These are phyloP conservation scores for Phytophthora agathidicida DNA, from an alignment of 352 stramenopile genomes.

Conservation along the genomic window DNA sequence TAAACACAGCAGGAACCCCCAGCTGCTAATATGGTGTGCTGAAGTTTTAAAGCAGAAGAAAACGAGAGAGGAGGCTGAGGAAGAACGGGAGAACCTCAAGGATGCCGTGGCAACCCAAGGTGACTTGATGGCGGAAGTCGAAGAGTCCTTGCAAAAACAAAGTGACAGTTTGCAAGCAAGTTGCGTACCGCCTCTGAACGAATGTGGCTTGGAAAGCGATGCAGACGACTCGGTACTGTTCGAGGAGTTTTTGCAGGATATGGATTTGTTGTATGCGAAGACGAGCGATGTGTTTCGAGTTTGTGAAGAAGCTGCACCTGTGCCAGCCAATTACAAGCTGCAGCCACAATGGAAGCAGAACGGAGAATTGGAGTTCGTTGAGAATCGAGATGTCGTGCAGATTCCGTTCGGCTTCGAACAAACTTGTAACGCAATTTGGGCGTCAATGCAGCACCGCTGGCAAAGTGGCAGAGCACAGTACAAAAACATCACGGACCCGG, in stretches of 20 bases:
- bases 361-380: slow-evolving; percentile 13
- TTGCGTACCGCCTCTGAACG: no score
- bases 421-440: slow-evolving; percentile 16
- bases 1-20: no score
- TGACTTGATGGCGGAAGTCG: no score
- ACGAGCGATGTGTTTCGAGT: slow-evolving; percentile 16
- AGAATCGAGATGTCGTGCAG: slow-evolving; percentile 22
- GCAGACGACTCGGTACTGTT: slow-evolving; percentile 14
- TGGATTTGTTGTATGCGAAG: slow-evolving; percentile 20
- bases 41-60: no score
- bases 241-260: slow-evolving; percentile 20
- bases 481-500: slow-evolving; percentile 9
- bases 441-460: slow-evolving; percentile 5
- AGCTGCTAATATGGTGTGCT: no score
- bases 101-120: no score
- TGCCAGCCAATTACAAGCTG: slow-evolving; percentile 6
- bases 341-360: slow-evolving; percentile 2
- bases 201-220: background rate
- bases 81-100: no score
- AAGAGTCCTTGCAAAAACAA: no score
- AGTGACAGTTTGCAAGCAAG: no score
- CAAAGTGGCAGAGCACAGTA: slow-evolving; percentile 2
- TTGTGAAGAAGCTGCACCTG: background rate
- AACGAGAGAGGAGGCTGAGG: no score
- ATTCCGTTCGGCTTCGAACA: slow-evolving; percentile 14